These are phyloP conservation scores for Thielaviopsis musarum DNA, from an alignment of 2,329 filamentous ascomycete species.

Conservation along the genomic window DNA sequence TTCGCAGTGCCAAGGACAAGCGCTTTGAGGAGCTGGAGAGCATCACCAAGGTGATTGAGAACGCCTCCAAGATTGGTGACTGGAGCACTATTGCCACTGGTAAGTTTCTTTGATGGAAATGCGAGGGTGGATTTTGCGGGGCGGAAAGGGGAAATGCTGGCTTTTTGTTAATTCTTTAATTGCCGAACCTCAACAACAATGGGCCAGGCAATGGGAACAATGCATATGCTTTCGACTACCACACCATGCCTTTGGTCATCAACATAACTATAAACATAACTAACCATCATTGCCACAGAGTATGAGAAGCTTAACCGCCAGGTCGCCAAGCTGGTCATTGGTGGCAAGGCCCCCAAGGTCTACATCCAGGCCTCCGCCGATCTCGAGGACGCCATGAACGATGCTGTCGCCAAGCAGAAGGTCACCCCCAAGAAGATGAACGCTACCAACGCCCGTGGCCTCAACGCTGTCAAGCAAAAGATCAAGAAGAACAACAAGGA, in stretches of 20 bases:
- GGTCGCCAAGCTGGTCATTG: slow-evolving; percentile 59
- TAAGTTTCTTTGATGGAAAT: slow-evolving; percentile 27
- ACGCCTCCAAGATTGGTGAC: slow-evolving; percentile 93
- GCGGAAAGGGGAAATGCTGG: background rate
- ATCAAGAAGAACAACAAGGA: slow-evolving; percentile 99
- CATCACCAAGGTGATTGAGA: slow-evolving; percentile 82
- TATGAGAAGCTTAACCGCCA: slow-evolving; percentile 90
- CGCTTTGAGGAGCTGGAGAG: slow-evolving; percentile 82
- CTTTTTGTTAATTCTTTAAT: background rate
- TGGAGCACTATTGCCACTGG: slow-evolving; percentile 85
- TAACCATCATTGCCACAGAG: slow-evolving; percentile 33
- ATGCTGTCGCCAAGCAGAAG: slow-evolving; percentile 90
- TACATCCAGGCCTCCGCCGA: slow-evolving; percentile 91
- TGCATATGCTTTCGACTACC: background rate
- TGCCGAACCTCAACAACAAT: background rate
- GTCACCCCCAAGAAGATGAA: slow-evolving; percentile 98
- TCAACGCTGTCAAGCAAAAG: slow-evolving; percentile 95
- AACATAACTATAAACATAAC: background rate
- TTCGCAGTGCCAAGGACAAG: slow-evolving; percentile 98
- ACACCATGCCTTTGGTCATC: background rate
- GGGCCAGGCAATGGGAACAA: background rate
- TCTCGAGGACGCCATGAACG: slow-evolving; percentile 85
- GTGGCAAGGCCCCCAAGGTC: slow-evolving; percentile 67
- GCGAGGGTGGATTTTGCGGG: slow-evolving; percentile 1
- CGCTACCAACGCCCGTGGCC: slow-evolving; percentile 77